phyloP scores from a whole-genome alignment of 2,329 filamentous ascomycete species.

The Ophiosphaerella narmari region DNA sequence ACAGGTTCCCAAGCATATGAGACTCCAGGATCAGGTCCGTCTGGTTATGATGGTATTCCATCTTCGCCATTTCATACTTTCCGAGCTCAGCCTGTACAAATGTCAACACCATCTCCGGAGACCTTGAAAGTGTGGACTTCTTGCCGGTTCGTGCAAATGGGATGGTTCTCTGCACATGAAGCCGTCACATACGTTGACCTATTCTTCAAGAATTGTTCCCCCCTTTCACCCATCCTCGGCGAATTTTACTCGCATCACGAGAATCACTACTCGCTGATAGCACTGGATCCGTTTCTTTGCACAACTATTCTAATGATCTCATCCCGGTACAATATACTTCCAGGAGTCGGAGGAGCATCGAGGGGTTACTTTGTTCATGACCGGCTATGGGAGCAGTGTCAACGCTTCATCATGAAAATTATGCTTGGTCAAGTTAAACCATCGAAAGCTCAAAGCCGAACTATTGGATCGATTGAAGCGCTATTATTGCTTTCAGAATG shows the following conservation, averaged over 20 bases:
- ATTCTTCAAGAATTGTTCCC: conserved; percentile 58
- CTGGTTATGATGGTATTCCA: conserved; percentile 28
- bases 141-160: conserved; percentile 60
- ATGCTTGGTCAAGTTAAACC: conserved; percentile 60
- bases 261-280: conserved; percentile 55
- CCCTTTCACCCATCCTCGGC: conserved; percentile 56
- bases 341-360: conserved; percentile 49
- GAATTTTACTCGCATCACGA: conserved; percentile 56
- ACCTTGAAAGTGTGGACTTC: conserved; percentile 54
- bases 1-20: conserved; percentile 46
- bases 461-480: conserved; percentile 59
- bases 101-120: conserved; percentile 45
- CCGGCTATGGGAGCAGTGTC: conserved; percentile 59
- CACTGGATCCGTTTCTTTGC: conserved; percentile 58
- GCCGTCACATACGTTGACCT: conserved; percentile 59
- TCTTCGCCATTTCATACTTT: conserved; percentile 40
- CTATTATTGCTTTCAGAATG: conserved; percentile 61
- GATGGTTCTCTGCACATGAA: conserved; percentile 60
- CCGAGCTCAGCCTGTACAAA: conserved; percentile 43
- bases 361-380: conserved; percentile 60
- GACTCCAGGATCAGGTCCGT: conserved; percentile 38
- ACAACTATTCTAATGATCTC: conserved; percentile 61
- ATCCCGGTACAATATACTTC: conserved; percentile 54
- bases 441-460: conserved; percentile 55
- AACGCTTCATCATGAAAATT: conserved; percentile 58